phyloP scores from a whole-genome alignment of 116 monocot species.

The Dioscorea cayenensis region DNA sequence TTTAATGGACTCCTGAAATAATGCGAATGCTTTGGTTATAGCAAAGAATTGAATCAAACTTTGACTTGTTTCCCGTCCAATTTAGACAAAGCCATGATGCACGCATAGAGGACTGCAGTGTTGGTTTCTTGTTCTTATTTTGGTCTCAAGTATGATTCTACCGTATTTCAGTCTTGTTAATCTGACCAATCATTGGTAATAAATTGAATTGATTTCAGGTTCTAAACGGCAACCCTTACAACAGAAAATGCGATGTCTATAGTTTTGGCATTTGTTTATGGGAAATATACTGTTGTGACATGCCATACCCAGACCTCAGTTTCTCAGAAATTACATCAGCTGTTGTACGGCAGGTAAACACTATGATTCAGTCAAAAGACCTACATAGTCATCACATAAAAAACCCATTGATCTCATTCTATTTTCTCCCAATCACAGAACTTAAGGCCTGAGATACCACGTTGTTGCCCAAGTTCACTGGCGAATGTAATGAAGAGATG shows the following conservation, averaged over 20 bases:
- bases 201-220: constrained; percentile 39
- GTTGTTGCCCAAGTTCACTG: constrained; percentile 78
- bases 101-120: no score
- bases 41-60: no score
- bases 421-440: constrained; percentile 42
- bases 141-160: background rate
- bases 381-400: background rate
- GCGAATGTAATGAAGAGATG: constrained; percentile 88
- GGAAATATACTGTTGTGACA: constrained; percentile 96
- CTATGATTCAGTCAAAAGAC: background rate
- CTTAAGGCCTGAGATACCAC: constrained; percentile 86
- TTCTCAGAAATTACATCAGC: constrained; percentile 84
- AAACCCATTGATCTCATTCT: background rate
- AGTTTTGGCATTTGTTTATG: constrained; percentile 96
- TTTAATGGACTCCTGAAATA: no score
- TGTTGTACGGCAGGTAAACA: constrained; percentile 69
- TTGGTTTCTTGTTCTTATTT: background rate
- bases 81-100: no score
- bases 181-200: background rate
- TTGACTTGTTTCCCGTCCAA: no score
- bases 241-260: constrained; percentile 92
- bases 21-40: no score
- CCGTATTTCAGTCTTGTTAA: background rate
- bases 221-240: constrained; percentile 82
- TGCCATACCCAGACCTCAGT: constrained; percentile 95